Evolutionary conservation across 495 filamentous ascomycete genomes (phyloP), one percentile per base, ranked within the genome.

Genomic region (Entonaema liquescens): DNA sequence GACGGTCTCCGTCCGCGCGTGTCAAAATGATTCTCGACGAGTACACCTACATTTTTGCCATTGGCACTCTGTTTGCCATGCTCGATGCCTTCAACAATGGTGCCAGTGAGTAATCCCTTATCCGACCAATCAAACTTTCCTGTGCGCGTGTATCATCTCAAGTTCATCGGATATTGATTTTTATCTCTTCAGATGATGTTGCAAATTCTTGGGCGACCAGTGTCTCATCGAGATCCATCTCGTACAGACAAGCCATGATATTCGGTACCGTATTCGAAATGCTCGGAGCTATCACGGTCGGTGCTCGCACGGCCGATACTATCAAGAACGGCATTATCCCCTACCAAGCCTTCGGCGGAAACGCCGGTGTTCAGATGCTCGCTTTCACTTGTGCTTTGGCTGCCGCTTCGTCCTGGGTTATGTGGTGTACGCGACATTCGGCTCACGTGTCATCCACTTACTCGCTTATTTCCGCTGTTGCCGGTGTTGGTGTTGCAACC

Each of bases 181-280:
- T 84, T 15, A 11, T 21, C 47, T 59, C 17, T 73, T 63, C 23
- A 71, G 82, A 92, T 79, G 90, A 93, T 89, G 90, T 92, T 28
- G 90, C 90, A 62, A 93, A 93, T 79, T 81, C 89, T 29, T 91
- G 86, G 82, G 89, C 89, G 3, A 91, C 89, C 73, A 88, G 84
- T 72, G 89, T 91, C 57, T 91, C 89, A 23, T 91, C 89, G 2
- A 81, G 89, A 26, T 91, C 89, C 57, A 79, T 91, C 75, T 84
- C 87, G 6, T 85, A 88, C 74, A 70, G 82, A 47, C 88, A 90
- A 79, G 89, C 89, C 15, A 77, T 91, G 89, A 62, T 89, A 21
- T 79, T 90, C 47, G 88, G 85, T 7, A 86, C 87, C 40, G 77
- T 91, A 57, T 89, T 90, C 79, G 91, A 93, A 65, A 71, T 79